Evolutionary conservation across 2,329 filamentous ascomycete species (phyloP), one percentile per base, ranked within the genome.

Genomic region (Fusarium nanum): DNA sequence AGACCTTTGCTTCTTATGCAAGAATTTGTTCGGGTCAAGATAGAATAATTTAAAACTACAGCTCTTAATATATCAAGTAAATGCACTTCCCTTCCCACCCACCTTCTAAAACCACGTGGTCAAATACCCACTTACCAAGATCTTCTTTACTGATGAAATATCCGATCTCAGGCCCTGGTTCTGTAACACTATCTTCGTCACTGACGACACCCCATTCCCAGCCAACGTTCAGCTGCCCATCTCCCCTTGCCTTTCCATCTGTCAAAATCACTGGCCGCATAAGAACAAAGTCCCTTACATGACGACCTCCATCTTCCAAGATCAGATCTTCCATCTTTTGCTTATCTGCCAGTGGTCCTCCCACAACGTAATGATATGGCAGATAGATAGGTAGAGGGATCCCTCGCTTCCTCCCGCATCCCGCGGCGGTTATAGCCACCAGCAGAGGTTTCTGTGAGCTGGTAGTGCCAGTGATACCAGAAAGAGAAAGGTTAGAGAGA

Each of bases 21-120:
- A n/a, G n/a, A n/a, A n/a, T n/a, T n/a, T n/a, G n/a, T n/a, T n/a
- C n/a, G n/a, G n/a, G n/a, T n/a, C n/a, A n/a, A n/a, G n/a, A n/a
- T n/a, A n/a, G n/a, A n/a, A n/a, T n/a, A n/a, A n/a, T n/a, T n/a
- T n/a, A n/a, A n/a, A n/a, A n/a, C 12, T 14, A 13, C 13, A 30
- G 13, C 28, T 37, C 34, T 28, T 14, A 53, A 18, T 53, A 53
- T 10, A 25, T 41, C 0, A 53, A 23, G 6, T 53, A 53, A 16
- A 53, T 22, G 25, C 49, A 53, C 9, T 53, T 53, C 18, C 49
- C 49, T 53, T 53, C 49, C 49, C 49, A 53, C 6, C 25, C 49
- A 13, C 34, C 34, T 11, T 53, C 18, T 13, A 13, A 30, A 37
- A 37, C 11, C 9, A 37, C 32, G 6, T 37, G 34, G 34, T 37